Base-by-base conservation (phyloP, 768 basidiomycete species). In the Podaxis mareebaensis region DNA sequence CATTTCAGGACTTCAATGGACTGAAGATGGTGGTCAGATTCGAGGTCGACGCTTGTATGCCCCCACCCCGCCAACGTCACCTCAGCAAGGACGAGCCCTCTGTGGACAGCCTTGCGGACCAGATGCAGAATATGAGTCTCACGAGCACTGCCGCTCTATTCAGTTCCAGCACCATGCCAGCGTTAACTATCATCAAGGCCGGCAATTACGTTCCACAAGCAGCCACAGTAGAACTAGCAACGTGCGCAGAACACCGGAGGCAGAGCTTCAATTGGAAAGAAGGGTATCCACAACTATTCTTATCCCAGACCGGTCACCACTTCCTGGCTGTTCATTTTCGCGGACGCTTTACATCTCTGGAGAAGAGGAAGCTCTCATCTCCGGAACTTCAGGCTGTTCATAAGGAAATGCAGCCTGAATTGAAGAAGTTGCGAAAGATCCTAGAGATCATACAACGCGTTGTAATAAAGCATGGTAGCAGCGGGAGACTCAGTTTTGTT, bases 281-380 rank as follows among this genome's bases (percentile, higher is more conserved):
- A 12, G 74, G 77, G 1, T 90, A 85, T 70, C 83, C 86, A 0
- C 90, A 91, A 69, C 73, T 91, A 12, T 87, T 82, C 70, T 80
- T 92, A 60, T 90, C 91, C 5, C 86, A 88, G 69, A 91, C 88
- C 0, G 74, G 80, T 1, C 81, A 85, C 67, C 79, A 86, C 63
- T 86, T 83, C 69, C 74, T 90, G 58, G 90, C 82, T 0, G 74
- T 82, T 46, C 90, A 92, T 70, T 68, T 76, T 13, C 71, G 77
- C 3, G 90, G 90, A 1, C 73, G 44, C 1, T 91, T 92, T 71
- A 67, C 70, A 3, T 71, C 74, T 10, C 74, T 89, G 6, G 74
- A 79, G 56, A 87, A 88, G 71, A 72, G 77, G 46, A 79, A 80
- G 49, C 74, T 81, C 4, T 64, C 66, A 20, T 79, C 76, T 38